A percentile compares a stretch with the other conserved stretches of the same genome.
Conservation (phyloP, 441 rosid genomes). For the Populus tomentosa region DNA sequence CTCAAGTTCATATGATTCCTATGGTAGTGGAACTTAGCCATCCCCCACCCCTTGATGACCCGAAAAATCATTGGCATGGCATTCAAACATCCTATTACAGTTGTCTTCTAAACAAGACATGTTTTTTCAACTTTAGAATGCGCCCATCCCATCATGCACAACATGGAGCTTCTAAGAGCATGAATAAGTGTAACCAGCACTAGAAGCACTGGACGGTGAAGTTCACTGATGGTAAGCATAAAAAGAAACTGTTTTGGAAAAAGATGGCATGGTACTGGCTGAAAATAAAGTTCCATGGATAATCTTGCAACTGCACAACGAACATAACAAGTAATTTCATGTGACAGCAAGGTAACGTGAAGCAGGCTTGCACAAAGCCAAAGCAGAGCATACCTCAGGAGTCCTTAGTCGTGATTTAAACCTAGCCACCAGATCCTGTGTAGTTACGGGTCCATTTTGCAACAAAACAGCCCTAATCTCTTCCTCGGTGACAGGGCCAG, state of each 20-base stretch:
- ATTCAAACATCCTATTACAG: background rate
- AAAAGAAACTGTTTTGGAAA: background rate
- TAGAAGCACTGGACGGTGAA: background rate
- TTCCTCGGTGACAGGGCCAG: conserved; percentile 82
- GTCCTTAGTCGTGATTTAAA: conserved; percentile 72
- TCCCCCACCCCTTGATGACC: background rate
- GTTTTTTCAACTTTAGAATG: background rate
- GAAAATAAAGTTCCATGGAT: background rate
- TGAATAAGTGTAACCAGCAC: background rate
- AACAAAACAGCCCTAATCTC: conserved; percentile 79
- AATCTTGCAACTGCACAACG: background rate
- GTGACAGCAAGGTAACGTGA: background rate
- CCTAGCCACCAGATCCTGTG: conserved; percentile 85
- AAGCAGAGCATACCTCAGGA: conserved; percentile 50
- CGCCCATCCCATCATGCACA: background rate
- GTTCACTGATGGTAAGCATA: background rate
- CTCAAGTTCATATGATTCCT: background rate
- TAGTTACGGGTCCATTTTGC: conserved; percentile 75
- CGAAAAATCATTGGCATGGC: background rate
- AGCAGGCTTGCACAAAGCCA: background rate
- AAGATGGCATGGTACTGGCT: background rate
- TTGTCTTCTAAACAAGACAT: background rate
- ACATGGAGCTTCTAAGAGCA: background rate
- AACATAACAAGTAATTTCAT: background rate
- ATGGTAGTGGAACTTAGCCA: background rate